Percentiles rank a stretch among this genome's conserved stretches.
Conservation (phyloP, 768 basidiomycete genomes). For the Russula sp. region DNA sequence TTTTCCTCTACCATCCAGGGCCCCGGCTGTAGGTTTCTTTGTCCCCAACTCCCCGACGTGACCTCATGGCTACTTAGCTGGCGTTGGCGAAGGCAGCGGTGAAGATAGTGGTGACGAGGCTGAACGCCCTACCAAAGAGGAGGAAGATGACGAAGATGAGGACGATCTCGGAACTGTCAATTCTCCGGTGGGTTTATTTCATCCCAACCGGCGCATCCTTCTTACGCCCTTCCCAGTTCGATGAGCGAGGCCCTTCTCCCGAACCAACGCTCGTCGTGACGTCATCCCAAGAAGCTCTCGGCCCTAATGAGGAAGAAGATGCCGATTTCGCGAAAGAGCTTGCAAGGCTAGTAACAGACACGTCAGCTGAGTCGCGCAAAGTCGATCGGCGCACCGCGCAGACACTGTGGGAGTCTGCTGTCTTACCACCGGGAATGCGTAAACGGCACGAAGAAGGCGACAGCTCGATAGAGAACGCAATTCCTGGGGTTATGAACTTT, state of each 20-base stretch:
- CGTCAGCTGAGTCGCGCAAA: slow-evolving; percentile 73
- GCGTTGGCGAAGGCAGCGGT: slow-evolving; percentile 48
- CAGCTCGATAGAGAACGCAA: slow-evolving; percentile 37
- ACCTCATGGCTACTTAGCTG: slow-evolving; percentile 25
- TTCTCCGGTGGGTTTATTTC: slow-evolving; percentile 43
- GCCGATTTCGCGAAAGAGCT: slow-evolving; percentile 94
- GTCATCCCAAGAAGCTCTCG: slow-evolving; percentile 64
- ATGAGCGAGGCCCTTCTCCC: slow-evolving; percentile 73
- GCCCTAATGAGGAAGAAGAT: slow-evolving; percentile 84
- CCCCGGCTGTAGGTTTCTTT: slow-evolving; percentile 42
- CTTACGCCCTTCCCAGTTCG: slow-evolving; percentile 36
- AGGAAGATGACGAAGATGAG: slow-evolving; percentile 67
- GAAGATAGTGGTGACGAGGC: slow-evolving; percentile 46
- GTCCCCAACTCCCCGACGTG: slow-evolving; percentile 11
- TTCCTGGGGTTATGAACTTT: slow-evolving; percentile 71
- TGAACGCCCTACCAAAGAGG: slow-evolving; percentile 41
- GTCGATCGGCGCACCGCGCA: slow-evolving; percentile 85
- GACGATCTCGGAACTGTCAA: slow-evolving; percentile 40
- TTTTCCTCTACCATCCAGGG: slow-evolving; percentile 61
- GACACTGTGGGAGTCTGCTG: slow-evolving; percentile 84
- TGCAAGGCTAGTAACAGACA: slow-evolving; percentile 90
- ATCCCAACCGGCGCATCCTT: neutral
- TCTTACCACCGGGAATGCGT: slow-evolving; percentile 57
- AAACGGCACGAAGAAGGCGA: slow-evolving; percentile 66
- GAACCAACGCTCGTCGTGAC: slow-evolving; percentile 68